These are phyloP conservation scores for Irpex rosettiformis DNA, from an alignment of 1,284 basidiomycete genomes.

Conservation along the genomic window DNA sequence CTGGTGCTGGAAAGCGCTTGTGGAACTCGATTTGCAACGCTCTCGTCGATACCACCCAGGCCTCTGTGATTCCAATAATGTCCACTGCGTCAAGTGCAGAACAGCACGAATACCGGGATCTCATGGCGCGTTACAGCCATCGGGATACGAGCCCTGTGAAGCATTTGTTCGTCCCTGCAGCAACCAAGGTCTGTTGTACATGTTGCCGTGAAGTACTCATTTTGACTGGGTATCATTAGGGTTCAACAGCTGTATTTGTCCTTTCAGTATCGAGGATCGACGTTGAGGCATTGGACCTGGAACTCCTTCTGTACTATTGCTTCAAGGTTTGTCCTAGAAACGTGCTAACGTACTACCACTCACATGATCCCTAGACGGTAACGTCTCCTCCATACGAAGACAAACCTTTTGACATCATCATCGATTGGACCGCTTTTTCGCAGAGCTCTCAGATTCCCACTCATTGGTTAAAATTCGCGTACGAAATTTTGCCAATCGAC, in stretches of 20 bases:
- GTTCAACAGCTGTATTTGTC: constrained; percentile 49
- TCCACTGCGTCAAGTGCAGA: constrained; percentile 46
- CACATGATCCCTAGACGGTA: constrained; percentile 29
- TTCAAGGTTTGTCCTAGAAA: constrained; percentile 54
- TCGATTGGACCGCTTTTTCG: constrained; percentile 82
- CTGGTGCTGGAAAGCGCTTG: constrained; percentile 66
- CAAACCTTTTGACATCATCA: constrained; percentile 67
- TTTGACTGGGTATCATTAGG: background rate
- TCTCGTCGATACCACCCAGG: constrained; percentile 75
- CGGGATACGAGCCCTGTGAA: constrained; percentile 60
- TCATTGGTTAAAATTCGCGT: constrained; percentile 78
- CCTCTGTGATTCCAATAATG: constrained; percentile 60
- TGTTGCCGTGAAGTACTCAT: background rate
- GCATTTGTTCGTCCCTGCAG: constrained; percentile 67
- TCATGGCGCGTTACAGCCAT: constrained; percentile 68
- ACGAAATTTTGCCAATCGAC: constrained; percentile 75
- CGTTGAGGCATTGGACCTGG: constrained; percentile 82
- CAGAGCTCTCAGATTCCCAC: constrained; percentile 76
- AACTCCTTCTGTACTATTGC: constrained; percentile 80
- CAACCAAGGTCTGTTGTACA: constrained; percentile 39
- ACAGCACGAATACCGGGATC: constrained; percentile 60
- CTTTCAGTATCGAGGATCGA: constrained; percentile 67
- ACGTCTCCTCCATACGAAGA: constrained; percentile 42
- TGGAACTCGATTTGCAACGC: constrained; percentile 76
- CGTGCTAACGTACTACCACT: background rate